Evolutionary conservation across 805 yeast genomes (phyloP).

Genomic region (Cyberlindnera euphorbiiphila): DNA sequence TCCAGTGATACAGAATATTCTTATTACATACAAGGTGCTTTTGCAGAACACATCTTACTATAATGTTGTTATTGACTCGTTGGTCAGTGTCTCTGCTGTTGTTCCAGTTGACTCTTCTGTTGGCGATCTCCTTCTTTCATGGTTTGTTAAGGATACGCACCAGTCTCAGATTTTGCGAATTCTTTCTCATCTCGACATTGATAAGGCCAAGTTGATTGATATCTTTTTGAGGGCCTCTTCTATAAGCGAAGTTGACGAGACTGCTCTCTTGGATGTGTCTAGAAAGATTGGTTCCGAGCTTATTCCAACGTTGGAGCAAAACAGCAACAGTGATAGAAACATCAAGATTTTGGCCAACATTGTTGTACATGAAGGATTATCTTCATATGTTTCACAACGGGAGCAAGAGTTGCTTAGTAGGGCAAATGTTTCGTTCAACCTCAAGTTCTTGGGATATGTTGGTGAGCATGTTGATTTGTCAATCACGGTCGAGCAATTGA

Average conservation of each 20-base stretch:
- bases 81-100: constrained; percentile 20
- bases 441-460: constrained; percentile 47
- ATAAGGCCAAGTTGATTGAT: constrained; percentile 14
- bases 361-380: constrained; percentile 23
- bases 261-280: constrained; percentile 24
- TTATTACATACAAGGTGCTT: constrained; percentile 14
- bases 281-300: constrained; percentile 26
- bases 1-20: constrained; percentile 12
- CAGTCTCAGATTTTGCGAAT: constrained; percentile 26
- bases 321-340: constrained; percentile 18
- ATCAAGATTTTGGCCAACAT: constrained; percentile 25
- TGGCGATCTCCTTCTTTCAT: constrained; percentile 17
- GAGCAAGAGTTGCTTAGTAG: constrained; percentile 20
- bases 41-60: constrained; percentile 12
- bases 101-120: constrained; percentile 20
- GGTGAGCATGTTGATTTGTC: constrained; percentile 35
- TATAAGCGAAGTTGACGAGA: constrained; percentile 27
- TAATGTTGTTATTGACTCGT: constrained; percentile 22
- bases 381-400: constrained; percentile 21
- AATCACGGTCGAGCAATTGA: constrained; percentile 36
- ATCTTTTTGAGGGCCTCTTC: constrained; percentile 23
- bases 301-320: constrained; percentile 24
- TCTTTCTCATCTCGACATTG: constrained; percentile 21
- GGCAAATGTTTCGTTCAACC: constrained; percentile 31
- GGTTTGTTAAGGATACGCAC: constrained; percentile 18